Evolutionary conservation across 2,329 filamentous ascomycete genomes (phyloP).

Genomic region (Dryadomyces sulphureus): DNA sequence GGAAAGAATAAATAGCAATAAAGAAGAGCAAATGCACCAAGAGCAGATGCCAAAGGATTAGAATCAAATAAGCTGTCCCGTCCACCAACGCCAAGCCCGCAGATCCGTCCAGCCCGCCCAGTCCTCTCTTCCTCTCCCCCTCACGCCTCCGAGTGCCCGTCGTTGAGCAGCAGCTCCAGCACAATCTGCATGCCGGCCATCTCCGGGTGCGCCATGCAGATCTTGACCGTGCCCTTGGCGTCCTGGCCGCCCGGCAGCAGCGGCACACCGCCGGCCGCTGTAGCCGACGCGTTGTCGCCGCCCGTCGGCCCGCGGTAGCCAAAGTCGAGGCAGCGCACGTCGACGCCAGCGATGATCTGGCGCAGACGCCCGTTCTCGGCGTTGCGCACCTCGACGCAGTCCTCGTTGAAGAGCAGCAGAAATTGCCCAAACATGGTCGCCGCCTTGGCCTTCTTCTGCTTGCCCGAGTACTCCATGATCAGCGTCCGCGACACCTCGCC

Average conservation of each 20-base stretch:
- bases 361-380: conserved; percentile 86
- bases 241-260: conserved; percentile 18
- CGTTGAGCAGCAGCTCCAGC: conserved; percentile 82
- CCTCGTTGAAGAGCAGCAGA: conserved; percentile 82
- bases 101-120: background rate
- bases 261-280: conserved; percentile 8
- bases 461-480: conserved; percentile 98
- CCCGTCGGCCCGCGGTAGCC: conserved; percentile 51
- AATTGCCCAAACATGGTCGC: conserved; percentile 88
- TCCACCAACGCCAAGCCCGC: background rate
- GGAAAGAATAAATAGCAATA: background rate
- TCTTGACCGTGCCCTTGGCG: conserved; percentile 69
- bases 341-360: conserved; percentile 85
- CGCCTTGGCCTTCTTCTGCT: conserved; percentile 58
- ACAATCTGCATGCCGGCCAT: conserved; percentile 73
- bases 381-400: conserved; percentile 94
- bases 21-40: background rate
- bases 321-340: conserved; percentile 83
- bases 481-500: conserved; percentile 87
- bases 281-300: conserved; percentile 17
- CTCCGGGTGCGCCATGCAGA: conserved; percentile 90
- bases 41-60: no score
- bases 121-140: background rate
- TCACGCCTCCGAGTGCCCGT: conserved; percentile 44
- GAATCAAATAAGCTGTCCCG: background rate